Conservation (phyloP, 345 rosid genomes). For the Garcia nutans region DNA sequence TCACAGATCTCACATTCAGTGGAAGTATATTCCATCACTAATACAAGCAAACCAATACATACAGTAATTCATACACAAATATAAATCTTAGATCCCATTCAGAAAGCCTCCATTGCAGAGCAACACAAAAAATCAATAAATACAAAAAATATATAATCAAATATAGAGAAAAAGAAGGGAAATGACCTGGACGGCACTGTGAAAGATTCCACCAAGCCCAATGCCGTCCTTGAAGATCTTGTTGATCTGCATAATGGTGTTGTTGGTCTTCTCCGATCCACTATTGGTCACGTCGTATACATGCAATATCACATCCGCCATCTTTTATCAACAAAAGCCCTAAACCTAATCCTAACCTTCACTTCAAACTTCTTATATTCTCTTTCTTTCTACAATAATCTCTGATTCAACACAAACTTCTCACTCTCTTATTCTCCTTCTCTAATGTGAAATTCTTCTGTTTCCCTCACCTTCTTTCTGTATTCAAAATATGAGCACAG, state of each 20-base stretch:
- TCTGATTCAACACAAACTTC: slow-evolving; percentile 8
- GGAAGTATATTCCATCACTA: background rate
- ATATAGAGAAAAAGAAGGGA: slow-evolving; percentile 2
- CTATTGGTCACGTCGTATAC: slow-evolving; percentile 93
- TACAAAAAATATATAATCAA: background rate
- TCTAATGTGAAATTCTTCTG: background rate
- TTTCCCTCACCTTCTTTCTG: background rate
- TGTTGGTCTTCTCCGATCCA: slow-evolving; percentile 95
- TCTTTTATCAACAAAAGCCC: slow-evolving; percentile 17
- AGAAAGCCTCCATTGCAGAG: background rate
- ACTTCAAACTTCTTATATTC: slow-evolving; percentile 1
- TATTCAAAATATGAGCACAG: no score
- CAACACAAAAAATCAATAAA: background rate
- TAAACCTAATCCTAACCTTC: slow-evolving; percentile 24
- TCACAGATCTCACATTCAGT: background rate
- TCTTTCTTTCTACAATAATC: background rate
- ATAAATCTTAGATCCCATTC: slow-evolving; percentile 29
- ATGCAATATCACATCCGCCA: slow-evolving; percentile 81
- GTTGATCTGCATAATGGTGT: slow-evolving; percentile 83
- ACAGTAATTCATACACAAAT: background rate
- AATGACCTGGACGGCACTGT: slow-evolving; percentile 92
- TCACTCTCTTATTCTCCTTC: background rate
- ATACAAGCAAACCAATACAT: background rate
- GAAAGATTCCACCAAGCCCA: slow-evolving; percentile 97
- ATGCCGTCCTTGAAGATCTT: slow-evolving; percentile 92